These are phyloP conservation scores for Immersiella caudata DNA, from an alignment of 495 filamentous ascomycete genomes.

Conservation along the genomic window DNA sequence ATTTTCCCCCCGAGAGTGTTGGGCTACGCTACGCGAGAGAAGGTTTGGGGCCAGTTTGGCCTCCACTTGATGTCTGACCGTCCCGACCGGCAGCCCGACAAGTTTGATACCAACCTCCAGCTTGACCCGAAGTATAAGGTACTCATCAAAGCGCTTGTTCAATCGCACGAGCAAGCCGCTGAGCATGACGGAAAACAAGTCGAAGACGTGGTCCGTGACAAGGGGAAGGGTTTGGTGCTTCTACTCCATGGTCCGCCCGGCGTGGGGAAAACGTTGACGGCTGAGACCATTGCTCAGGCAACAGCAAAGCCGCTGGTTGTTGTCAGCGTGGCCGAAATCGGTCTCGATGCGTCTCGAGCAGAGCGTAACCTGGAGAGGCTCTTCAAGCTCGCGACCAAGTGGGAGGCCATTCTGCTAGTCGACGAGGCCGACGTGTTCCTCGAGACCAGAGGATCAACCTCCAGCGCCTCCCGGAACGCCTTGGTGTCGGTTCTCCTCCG, in stretches of 20 bases:
- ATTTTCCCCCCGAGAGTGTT: not conserved
- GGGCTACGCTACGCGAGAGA: not conserved
- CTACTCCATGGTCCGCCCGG: conserved; percentile 58
- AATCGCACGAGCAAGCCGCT: not conserved
- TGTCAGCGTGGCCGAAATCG: not conserved
- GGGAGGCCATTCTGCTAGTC: conserved; percentile 46
- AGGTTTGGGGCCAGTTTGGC: not conserved
- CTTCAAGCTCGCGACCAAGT: conserved; percentile 42
- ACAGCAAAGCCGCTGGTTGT: conserved; percentile 14
- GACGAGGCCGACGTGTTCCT: conserved; percentile 46
- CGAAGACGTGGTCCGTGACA: conserved; percentile 57
- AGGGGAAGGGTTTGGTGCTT: conserved; percentile 57
- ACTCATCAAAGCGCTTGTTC: conserved; percentile 7
- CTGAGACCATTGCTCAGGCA: conserved; percentile 53
- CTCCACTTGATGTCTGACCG: not conserved
- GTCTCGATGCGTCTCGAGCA: conserved; percentile 2
- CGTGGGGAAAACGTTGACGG: conserved; percentile 62
- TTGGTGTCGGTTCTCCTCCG: conserved; percentile 53
- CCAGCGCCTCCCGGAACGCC: conserved; percentile 30
- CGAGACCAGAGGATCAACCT: conserved; percentile 37
- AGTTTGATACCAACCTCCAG: not conserved
- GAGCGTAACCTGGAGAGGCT: conserved; percentile 38
- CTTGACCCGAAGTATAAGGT: conserved; percentile 2
- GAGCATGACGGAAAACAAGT: not conserved
- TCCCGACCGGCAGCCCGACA: not conserved